phyloP scores from a whole-genome alignment of 192 early-diverging fungal genomes.

The Dimargaris verticillata region DNA sequence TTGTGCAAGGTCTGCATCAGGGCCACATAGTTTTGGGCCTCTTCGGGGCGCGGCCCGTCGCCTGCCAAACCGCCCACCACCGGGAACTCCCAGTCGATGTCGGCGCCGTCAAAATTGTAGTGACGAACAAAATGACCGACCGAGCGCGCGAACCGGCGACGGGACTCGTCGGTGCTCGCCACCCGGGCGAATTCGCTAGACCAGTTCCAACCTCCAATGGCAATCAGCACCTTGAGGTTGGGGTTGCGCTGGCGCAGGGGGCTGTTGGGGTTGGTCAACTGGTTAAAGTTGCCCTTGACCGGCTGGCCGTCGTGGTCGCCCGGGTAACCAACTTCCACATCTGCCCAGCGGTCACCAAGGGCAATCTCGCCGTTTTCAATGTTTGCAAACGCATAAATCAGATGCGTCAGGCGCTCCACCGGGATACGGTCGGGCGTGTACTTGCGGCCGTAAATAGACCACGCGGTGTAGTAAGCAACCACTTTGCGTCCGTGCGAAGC shows the following conservation, averaged over 20 bases:
- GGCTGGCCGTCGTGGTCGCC: slow-evolving; percentile 33
- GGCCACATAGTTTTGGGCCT: slow-evolving; percentile 60
- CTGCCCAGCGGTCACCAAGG: slow-evolving; percentile 60
- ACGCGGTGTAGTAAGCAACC: slow-evolving; percentile 29
- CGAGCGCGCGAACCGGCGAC: slow-evolving; percentile 42
- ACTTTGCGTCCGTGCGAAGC: neutral
- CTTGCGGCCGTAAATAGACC: slow-evolving; percentile 58
- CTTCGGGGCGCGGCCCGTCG: slow-evolving; percentile 41
- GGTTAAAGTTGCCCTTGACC: slow-evolving; percentile 39
- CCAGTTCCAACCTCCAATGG: slow-evolving; percentile 67
- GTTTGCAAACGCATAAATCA: slow-evolving; percentile 69
- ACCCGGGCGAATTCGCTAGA: slow-evolving; percentile 52
- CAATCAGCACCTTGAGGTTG: slow-evolving; percentile 48
- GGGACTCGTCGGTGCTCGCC: slow-evolving; percentile 26
- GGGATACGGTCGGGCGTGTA: slow-evolving; percentile 42
- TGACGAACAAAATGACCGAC: slow-evolving; percentile 23
- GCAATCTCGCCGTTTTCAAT: slow-evolving; percentile 45
- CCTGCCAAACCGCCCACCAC: slow-evolving; percentile 41
- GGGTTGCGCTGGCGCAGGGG: slow-evolving; percentile 34
- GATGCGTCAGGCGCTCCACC: slow-evolving; percentile 52
- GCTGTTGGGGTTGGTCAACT: slow-evolving; percentile 39
- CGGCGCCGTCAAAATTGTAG: slow-evolving; percentile 34
- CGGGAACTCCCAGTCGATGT: slow-evolving; percentile 72
- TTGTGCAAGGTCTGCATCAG: slow-evolving; percentile 58
- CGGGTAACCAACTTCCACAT: slow-evolving; percentile 46